phyloP scores from a whole-genome alignment of 495 filamentous ascomycete genomes.

The Penicillium flavigenum region DNA sequence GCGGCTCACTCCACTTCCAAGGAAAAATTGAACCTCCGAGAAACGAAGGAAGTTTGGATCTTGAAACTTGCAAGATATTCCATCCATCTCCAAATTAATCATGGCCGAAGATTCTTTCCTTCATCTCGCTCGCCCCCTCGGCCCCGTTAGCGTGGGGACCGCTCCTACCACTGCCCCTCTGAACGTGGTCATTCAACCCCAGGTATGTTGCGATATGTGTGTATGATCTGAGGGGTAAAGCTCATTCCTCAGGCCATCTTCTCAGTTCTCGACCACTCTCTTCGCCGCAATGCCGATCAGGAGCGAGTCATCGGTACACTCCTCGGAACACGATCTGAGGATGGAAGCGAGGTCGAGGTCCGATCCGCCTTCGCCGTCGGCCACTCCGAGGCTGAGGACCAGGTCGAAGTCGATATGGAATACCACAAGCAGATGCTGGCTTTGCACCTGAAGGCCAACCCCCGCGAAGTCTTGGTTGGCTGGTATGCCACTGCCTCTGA shows the following conservation, averaged over 20 bases:
- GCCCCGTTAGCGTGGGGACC: slow-evolving; percentile 71
- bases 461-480: slow-evolving; percentile 88
- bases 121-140: slow-evolving; percentile 89
- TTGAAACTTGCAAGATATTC: slow-evolving; percentile 12
- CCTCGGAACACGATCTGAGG: slow-evolving; percentile 86
- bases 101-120: slow-evolving; percentile 92
- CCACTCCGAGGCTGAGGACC: slow-evolving; percentile 96
- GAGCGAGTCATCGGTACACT: slow-evolving; percentile 95
- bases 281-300: slow-evolving; percentile 83
- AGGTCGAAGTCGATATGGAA: slow-evolving; percentile 99
- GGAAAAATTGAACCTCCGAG: slow-evolving; percentile 37
- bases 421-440: slow-evolving; percentile 99
- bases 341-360: slow-evolving; percentile 94
- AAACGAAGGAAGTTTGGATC: slow-evolving; percentile 24
- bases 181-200: slow-evolving; percentile 90
- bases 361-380: slow-evolving; percentile 94
- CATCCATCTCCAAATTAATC: slow-evolving; percentile 37
- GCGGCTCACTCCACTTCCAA: slow-evolving; percentile 27
- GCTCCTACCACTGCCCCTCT: slow-evolving; percentile 84
- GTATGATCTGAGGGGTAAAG: slow-evolving; percentile 5
- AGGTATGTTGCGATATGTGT: slow-evolving; percentile 59
- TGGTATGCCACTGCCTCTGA: slow-evolving; percentile 97
- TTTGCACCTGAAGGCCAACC: slow-evolving; percentile 89
- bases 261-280: slow-evolving; percentile 95
- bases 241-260: slow-evolving; percentile 73